phyloP scores from a whole-genome alignment of 805 yeast genomes.

The Ogataea nonfermentans region DNA sequence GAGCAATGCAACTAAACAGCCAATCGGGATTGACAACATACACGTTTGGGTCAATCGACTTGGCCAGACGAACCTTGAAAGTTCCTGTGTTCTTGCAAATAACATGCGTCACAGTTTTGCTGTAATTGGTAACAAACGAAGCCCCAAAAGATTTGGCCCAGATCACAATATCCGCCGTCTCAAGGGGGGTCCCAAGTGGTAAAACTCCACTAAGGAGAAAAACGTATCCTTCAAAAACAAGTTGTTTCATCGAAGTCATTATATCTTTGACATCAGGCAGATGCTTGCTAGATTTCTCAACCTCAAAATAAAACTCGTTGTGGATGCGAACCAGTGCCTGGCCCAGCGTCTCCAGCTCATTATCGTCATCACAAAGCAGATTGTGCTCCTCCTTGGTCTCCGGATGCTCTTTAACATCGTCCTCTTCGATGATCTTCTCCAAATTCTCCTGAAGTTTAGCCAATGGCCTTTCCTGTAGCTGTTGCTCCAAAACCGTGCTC shows the following conservation, averaged over 20 bases:
- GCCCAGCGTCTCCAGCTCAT: slow-evolving; percentile 64
- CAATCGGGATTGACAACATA: slow-evolving; percentile 89
- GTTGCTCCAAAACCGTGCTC: slow-evolving; percentile 71
- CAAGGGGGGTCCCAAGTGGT: slow-evolving; percentile 73
- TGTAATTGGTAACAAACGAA: slow-evolving; percentile 66
- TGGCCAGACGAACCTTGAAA: slow-evolving; percentile 79
- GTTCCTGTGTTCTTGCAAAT: slow-evolving; percentile 81
- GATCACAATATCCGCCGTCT: slow-evolving; percentile 79
- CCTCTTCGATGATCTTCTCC: slow-evolving; percentile 46
- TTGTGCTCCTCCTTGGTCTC: slow-evolving; percentile 38
- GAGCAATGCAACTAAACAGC: slow-evolving; percentile 81
- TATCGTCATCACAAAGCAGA: slow-evolving; percentile 74
- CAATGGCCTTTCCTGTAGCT: slow-evolving; percentile 77
- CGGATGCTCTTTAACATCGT: slow-evolving; percentile 27
- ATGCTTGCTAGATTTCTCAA: slow-evolving; percentile 33
- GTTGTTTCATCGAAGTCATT: slow-evolving; percentile 69
- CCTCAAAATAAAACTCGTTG: slow-evolving; percentile 55
- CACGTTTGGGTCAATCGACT: slow-evolving; percentile 54
- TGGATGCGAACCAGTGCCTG: slow-evolving; percentile 66
- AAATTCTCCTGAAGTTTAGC: slow-evolving; percentile 78
- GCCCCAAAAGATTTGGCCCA: slow-evolving; percentile 97
- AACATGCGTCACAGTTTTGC: slow-evolving; percentile 79
- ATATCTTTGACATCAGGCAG: slow-evolving; percentile 65
- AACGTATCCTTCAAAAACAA: slow-evolving; percentile 64
- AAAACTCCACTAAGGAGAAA: slow-evolving; percentile 86